phyloP scores from a whole-genome alignment of 305 asterid genomes.

The Ilex paraguariensis region DNA sequence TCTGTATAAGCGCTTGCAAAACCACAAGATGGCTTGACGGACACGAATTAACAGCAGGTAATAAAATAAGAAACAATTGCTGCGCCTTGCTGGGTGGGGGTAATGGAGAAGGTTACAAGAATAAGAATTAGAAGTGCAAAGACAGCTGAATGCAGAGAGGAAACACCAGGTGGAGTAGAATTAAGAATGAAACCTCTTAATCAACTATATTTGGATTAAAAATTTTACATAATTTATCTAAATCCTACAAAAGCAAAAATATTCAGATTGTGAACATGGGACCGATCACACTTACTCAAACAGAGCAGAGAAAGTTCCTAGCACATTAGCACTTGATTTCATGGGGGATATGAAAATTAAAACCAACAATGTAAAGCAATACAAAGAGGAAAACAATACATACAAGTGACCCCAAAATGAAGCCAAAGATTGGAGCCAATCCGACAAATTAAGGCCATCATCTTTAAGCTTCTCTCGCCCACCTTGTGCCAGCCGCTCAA shows the following conservation, averaged over 20 bases:
- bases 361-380: background rate
- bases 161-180: too few relatives aligned
- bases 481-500: constrained; percentile 95
- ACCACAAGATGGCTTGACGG: constrained; percentile 17
- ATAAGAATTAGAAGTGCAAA: too few relatives aligned
- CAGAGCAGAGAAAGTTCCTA: too few relatives aligned
- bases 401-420: constrained; percentile 99
- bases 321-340: too few relatives aligned
- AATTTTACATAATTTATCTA: too few relatives aligned
- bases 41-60: constrained; percentile 7
- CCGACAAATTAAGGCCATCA: constrained; percentile 96
- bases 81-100: too few relatives aligned
- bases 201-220: too few relatives aligned
- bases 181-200: too few relatives aligned
- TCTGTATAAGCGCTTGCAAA: constrained; percentile 10
- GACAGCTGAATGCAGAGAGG: too few relatives aligned
- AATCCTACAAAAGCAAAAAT: too few relatives aligned
- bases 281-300: too few relatives aligned
- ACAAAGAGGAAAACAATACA: constrained; percentile 31
- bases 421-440: constrained; percentile 99
- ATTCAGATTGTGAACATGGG: too few relatives aligned
- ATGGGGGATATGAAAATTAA: background rate
- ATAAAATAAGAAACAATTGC: background rate
- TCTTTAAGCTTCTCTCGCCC: constrained; percentile 99
- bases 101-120: background rate